phyloP scores from a whole-genome alignment of 2,329 filamentous ascomycete genomes.

The Alternaria panax region DNA sequence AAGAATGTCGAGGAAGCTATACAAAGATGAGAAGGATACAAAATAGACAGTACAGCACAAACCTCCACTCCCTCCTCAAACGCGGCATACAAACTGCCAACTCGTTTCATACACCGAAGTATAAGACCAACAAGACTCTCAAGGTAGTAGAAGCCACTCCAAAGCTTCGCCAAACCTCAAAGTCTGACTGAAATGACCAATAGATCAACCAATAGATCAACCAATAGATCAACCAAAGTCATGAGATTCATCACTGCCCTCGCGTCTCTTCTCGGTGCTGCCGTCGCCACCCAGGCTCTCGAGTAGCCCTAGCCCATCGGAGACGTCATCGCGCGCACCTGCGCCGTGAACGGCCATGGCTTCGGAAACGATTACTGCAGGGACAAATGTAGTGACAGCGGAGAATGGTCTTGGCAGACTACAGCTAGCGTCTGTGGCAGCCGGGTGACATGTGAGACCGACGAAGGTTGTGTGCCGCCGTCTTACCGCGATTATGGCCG shows the following conservation, averaged over 20 bases:
- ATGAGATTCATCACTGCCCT: slow-evolving; percentile 11
- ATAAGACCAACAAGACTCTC: background rate
- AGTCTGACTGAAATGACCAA: background rate
- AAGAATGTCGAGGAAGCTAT: background rate
- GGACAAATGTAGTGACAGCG: background rate
- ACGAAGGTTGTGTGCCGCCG: background rate
- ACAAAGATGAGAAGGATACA: background rate
- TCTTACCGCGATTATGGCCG: background rate
- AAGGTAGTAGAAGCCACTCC: background rate
- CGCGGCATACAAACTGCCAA: too few relatives aligned
- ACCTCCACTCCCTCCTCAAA: background rate
- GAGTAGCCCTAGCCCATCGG: background rate
- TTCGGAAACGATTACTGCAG: background rate
- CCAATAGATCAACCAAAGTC: background rate
- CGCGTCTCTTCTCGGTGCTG: background rate
- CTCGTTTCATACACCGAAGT: background rate
- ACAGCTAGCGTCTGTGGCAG: accelerated
- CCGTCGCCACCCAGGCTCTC: background rate
- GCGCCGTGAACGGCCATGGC: background rate
- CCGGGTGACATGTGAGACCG: background rate
- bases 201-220: too few relatives aligned
- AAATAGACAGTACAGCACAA: background rate
- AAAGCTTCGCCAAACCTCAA: background rate
- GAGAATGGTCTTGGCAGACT: background rate
- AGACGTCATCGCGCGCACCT: background rate